phyloP scores from a whole-genome alignment of 129 eudicot species.

The Glebionis coronaria region DNA sequence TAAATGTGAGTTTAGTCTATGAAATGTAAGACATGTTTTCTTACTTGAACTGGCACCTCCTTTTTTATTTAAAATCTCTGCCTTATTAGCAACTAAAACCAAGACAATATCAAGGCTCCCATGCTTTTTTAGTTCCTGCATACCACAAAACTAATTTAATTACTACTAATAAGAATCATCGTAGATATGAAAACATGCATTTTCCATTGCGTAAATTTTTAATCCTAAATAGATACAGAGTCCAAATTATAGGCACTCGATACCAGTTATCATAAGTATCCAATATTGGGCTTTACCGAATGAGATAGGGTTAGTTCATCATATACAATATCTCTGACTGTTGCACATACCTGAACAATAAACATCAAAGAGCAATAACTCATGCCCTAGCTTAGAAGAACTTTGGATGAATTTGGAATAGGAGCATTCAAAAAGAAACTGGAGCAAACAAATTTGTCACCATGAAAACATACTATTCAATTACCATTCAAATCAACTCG shows the following conservation, averaged over 20 bases:
- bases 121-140: constrained; percentile 90
- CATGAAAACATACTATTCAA: no score
- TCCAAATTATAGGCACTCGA: background rate
- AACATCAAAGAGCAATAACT: background rate
- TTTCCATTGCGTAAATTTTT: no score
- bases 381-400: background rate
- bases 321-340: constrained; percentile 80
- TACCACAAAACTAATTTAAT: constrained; percentile 4
- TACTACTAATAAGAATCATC: background rate
- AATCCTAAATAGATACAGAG: no score
- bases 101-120: constrained; percentile 92
- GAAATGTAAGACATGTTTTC: constrained; percentile 24
- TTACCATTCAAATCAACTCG: no score
- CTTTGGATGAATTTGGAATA: background rate
- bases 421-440: no score
- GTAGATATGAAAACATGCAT: background rate
- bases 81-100: constrained; percentile 98
- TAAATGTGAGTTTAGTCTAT: background rate
- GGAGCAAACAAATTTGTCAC: no score
- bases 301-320: constrained; percentile 90
- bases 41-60: constrained; percentile 84
- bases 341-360: constrained; percentile 76
- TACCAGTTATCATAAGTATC: constrained; percentile 56
- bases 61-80: constrained; percentile 84
- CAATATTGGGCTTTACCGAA: constrained; percentile 90